phyloP scores from a whole-genome alignment of 2,329 filamentous ascomycete species.

The Cladosporium velox region DNA sequence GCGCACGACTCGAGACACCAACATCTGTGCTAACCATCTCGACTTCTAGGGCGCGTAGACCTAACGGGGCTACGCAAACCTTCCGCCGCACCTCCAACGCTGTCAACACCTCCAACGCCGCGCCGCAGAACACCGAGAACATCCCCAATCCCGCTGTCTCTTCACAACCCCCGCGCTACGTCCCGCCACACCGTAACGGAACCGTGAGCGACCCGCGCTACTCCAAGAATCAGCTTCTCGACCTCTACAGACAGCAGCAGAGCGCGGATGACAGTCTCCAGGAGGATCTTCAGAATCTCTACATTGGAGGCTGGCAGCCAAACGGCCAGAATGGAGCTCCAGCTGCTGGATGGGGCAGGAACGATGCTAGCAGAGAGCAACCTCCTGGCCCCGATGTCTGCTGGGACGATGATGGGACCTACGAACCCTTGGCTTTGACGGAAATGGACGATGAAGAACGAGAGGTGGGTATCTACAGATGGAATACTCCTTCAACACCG shows the following conservation, averaged over 20 bases:
- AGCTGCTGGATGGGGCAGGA: conserved; percentile 71
- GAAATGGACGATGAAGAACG: conserved; percentile 70
- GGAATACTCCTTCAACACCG: background rate
- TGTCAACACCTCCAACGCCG: conserved; percentile 49
- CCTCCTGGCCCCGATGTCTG: conserved; percentile 86
- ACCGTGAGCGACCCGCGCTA: conserved; percentile 64
- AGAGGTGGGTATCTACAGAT: conserved; percentile 51
- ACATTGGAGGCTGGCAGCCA: conserved; percentile 77
- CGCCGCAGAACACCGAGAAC: conserved; percentile 27
- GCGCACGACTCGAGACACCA: background rate
- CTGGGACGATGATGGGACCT: conserved; percentile 75
- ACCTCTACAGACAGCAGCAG: conserved; percentile 66
- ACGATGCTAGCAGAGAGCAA: conserved; percentile 68
- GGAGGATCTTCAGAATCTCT: conserved; percentile 66
- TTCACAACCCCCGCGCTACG: conserved; percentile 49
- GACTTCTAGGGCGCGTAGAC: conserved; percentile 59
- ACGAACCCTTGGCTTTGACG: conserved; percentile 70
- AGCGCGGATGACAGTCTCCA: conserved; percentile 62
- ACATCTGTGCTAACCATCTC: conserved; percentile 16
- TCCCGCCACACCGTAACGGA: conserved; percentile 65
- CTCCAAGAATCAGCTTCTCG: conserved; percentile 75
- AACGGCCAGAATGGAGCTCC: conserved; percentile 65
- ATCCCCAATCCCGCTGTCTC: conserved; percentile 27
- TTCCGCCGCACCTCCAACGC: conserved; percentile 66
- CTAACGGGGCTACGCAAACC: conserved; percentile 67